Conservation (phyloP, 2,329 filamentous ascomycete genomes). For the Penicillium sp. region DNA sequence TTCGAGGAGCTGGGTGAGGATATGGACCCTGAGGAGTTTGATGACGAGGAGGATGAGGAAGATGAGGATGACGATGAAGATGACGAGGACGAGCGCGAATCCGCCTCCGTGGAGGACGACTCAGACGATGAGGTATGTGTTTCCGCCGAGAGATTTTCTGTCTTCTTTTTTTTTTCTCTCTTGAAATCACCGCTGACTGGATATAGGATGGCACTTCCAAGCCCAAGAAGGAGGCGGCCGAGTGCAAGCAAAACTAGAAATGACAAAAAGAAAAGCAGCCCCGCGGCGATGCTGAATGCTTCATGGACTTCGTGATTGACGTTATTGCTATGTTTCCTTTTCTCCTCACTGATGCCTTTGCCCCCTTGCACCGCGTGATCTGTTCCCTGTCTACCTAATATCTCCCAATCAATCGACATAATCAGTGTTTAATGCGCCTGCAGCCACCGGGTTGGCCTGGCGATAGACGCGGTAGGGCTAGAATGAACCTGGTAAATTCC, state of each 20-base stretch:
- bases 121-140: slow-evolving; percentile 55
- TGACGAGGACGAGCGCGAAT: slow-evolving; percentile 76
- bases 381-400: slow-evolving; percentile 30
- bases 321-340: slow-evolving; percentile 32
- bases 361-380: slow-evolving; percentile 23
- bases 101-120: slow-evolving; percentile 67
- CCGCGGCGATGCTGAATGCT: slow-evolving; percentile 34
- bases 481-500: background rate
- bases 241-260: slow-evolving; percentile 90
- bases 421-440: slow-evolving; percentile 24
- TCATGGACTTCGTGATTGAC: slow-evolving; percentile 40
- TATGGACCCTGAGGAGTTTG: slow-evolving; percentile 78
- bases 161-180: no score
- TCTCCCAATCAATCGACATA: slow-evolving; percentile 32
- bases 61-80: slow-evolving; percentile 89
- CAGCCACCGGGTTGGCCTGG: slow-evolving; percentile 1
- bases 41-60: slow-evolving; percentile 91
- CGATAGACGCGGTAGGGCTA: slow-evolving; percentile 3
- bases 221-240: slow-evolving; percentile 90
- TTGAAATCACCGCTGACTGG: slow-evolving; percentile 25
- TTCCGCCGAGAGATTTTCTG: background rate
- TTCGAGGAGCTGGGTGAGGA: slow-evolving; percentile 93
- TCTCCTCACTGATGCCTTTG: slow-evolving; percentile 21
- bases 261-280: slow-evolving; percentile 41
- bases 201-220: slow-evolving; percentile 82